Percentiles rank a stretch among this genome's conserved stretches.
Conservation (phyloP, 2,329 filamentous ascomycete species). For the Fusarium hostae region DNA sequence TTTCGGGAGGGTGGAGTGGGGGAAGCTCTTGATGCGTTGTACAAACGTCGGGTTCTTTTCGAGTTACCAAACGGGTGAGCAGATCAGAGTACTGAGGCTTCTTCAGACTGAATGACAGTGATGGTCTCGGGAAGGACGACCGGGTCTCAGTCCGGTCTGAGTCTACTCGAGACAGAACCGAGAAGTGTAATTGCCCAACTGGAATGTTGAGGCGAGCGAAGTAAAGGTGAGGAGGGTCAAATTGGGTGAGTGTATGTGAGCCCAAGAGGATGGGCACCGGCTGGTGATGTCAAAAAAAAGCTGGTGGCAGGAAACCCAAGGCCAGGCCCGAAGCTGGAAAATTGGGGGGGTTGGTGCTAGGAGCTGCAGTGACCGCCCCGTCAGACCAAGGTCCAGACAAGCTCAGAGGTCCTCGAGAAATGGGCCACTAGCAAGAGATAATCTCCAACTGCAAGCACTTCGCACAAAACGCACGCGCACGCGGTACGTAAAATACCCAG, state of each 20-base stretch:
- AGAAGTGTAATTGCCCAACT: slow-evolving; percentile 30
- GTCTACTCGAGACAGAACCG: slow-evolving; percentile 32
- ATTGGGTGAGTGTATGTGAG: slow-evolving; percentile 28
- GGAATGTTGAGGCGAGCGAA: slow-evolving; percentile 33
- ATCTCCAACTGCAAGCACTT: slow-evolving; percentile 26
- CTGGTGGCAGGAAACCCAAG: slow-evolving; percentile 47
- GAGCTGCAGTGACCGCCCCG: slow-evolving; percentile 33
- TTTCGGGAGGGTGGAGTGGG: slow-evolving; percentile 37
- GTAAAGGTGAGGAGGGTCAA: slow-evolving; percentile 14
- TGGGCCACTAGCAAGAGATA: slow-evolving; percentile 27
- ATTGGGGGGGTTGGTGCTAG: slow-evolving; percentile 34
- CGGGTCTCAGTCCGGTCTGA: slow-evolving; percentile 31
- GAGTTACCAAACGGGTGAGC: slow-evolving; percentile 3
- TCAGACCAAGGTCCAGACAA: slow-evolving; percentile 31
- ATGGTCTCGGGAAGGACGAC: slow-evolving; percentile 30
- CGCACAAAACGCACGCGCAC: slow-evolving; percentile 22
- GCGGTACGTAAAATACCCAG: slow-evolving; percentile 15
- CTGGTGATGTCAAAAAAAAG: slow-evolving; percentile 49
- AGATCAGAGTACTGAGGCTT: slow-evolving; percentile 2
- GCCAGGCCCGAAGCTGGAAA: slow-evolving; percentile 37
- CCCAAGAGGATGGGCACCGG: slow-evolving; percentile 29
- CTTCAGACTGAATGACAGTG: slow-evolving; percentile 5
- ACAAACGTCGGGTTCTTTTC: slow-evolving; percentile 29
- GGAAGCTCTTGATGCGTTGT: slow-evolving; percentile 35
- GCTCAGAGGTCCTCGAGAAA: slow-evolving; percentile 13